phyloP scores from a whole-genome alignment of 179 eudicot genomes.

The Camellia oleifera region DNA sequence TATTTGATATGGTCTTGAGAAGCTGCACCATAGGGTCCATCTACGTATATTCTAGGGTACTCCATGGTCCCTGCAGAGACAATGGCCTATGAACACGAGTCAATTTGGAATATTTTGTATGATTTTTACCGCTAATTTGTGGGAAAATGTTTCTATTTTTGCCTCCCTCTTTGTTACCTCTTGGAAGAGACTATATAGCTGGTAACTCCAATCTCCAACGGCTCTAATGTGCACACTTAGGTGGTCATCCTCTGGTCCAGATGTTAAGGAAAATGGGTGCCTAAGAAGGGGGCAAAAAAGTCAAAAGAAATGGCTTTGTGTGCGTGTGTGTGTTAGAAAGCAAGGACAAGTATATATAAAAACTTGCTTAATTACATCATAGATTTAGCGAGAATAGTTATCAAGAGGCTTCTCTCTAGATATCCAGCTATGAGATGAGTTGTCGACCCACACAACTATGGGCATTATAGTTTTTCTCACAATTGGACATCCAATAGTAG shows the following conservation, averaged over 20 bases:
- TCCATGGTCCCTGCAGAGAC: constrained; percentile 9
- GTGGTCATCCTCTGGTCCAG: constrained; percentile 34
- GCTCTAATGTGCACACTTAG: constrained; percentile 33
- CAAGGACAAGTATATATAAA: too few species aligned
- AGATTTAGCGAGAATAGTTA: too few species aligned
- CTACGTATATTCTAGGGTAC: constrained; percentile 32
- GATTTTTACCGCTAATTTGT: background rate
- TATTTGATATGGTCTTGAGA: constrained; percentile 42
- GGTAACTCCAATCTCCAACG: constrained; percentile 38
- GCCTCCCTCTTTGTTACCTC: constrained; percentile 10
- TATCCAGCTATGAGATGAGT: too few species aligned
- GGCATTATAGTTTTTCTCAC: too few species aligned
- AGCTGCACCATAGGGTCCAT: constrained; percentile 44
- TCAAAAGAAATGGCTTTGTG: background rate
- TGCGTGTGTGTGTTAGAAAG: too few species aligned
- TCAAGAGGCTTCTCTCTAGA: too few species aligned
- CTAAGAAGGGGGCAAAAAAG: constrained; percentile 12
- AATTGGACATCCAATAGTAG: too few species aligned
- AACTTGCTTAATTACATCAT: too few species aligned
- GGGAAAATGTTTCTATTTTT: background rate
- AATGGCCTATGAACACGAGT: constrained; percentile 1
- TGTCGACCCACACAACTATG: too few species aligned
- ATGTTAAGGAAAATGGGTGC: constrained; percentile 47
- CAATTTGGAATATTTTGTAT: background rate
- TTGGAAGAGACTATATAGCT: constrained; percentile 17